Evolutionary conservation across 164 flowering plant species (phyloP), one percentile per base, ranked within the genome.

Genomic region (Tetrastigma voinierianum): DNA sequence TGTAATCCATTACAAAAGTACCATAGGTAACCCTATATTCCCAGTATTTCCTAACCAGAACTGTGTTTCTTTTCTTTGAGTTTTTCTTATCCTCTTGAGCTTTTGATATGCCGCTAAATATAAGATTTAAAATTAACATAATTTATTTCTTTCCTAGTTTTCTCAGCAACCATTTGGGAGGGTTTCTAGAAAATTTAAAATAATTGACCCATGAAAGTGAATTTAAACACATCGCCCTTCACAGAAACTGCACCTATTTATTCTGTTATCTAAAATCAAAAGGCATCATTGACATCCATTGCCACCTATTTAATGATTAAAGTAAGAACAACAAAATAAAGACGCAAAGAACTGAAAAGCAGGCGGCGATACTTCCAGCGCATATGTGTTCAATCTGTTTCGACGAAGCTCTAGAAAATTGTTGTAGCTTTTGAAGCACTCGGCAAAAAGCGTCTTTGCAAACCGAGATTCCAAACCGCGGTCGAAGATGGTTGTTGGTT

Each of bases 391-490:
- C 10, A 87, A 72, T n/a, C 77, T 87, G 91, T 46, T 89, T 74
- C 59, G n/a, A 87, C 91, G n/a, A n/a, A 49, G 80, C 87, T 82
- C 62, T 89, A 83, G n/a, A 77, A 87, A 85, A 66, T 87, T 87
- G 51, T 83, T 87, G 68, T 87, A n/a, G 91, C 85, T n/a, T n/a
- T 87, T n/a, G n/a, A 87, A 87, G 67, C 83, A 82, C 78, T 87
- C 24, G n/a, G 92, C 62, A n/a, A 87, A 61, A 87, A 79, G 49
- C 79, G 85, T 45, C 80, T 45, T 70, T 2, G 81, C 84, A 48
- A 87, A 85, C 78, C 88, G 9, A 86, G 84, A 67, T 87, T 74
- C 92, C 91, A 87, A n/a, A 87, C n/a, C n/a, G 85, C n/a, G n/a
- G n/a, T n/a, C 79, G 70, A 87, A 87, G 70, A 84, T 83, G n/a